Evolutionary conservation across 768 basidiomycete genomes (phyloP).

Genomic region (Hygrophorus russula): DNA sequence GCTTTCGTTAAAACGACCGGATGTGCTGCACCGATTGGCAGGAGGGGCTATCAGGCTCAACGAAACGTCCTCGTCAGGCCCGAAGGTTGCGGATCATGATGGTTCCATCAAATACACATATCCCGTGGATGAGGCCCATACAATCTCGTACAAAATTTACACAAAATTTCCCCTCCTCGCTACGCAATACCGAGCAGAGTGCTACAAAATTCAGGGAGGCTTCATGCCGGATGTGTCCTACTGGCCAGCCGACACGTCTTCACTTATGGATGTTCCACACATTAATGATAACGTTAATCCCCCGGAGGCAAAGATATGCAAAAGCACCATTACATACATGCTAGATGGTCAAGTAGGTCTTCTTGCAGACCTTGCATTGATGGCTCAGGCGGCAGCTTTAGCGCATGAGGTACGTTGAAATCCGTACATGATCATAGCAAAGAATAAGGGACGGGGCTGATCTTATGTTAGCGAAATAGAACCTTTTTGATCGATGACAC

Average conservation of each 20-base stretch:
- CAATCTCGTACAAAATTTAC: conserved; percentile 46
- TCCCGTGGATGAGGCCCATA: conserved; percentile 13
- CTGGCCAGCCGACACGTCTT: conserved; percentile 32
- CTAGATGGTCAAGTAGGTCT: conserved; percentile 57
- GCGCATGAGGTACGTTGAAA: conserved; percentile 44
- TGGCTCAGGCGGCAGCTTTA: conserved; percentile 56
- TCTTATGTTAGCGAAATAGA: conserved; percentile 35
- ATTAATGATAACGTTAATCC: conserved; percentile 16
- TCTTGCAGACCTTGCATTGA: conserved; percentile 51
- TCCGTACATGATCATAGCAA: not conserved
- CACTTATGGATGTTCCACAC: conserved; percentile 24
- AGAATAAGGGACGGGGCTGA: conserved; percentile 3
- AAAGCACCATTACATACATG: conserved; percentile 63
- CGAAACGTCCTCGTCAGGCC: not conserved
- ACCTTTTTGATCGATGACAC: conserved; percentile 64
- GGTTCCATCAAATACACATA: conserved; percentile 3
- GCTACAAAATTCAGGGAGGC: conserved; percentile 34
- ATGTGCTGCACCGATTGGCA: conserved; percentile 31
- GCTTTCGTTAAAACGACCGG: conserved; percentile 40
- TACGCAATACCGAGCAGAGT: conserved; percentile 44
- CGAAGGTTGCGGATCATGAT: conserved; percentile 4
- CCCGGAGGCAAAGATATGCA: conserved; percentile 27
- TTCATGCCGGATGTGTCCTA: conserved; percentile 39
- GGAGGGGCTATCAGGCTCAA: conserved; percentile 16
- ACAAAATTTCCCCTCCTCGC: conserved; percentile 48